Evolutionary conservation across 345 rosid species (phyloP), one percentile per base, ranked within the genome.

Genomic region (Firmiana major): DNA sequence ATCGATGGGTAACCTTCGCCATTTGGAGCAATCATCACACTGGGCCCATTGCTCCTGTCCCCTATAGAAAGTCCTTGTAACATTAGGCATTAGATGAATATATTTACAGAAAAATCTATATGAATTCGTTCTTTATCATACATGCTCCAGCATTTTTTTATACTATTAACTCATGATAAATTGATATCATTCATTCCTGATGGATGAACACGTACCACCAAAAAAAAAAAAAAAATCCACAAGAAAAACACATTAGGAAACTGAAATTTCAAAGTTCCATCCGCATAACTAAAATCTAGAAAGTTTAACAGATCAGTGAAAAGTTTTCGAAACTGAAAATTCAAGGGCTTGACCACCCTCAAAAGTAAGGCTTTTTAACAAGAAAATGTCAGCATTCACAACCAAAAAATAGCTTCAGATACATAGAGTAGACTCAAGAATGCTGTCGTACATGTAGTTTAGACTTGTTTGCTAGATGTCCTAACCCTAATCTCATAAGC

Each of bases 1-100:
- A 69, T 89, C 90, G 34, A 79, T 31, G 1, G 94, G 93, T 84
- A 94, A 86, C 81, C 87, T 87, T 86, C 97, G 78, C 98, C 97
- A 94, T 84, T 91, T 92, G 54, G 78, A 87, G 87, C 98, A 94
- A 78, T 88, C 86, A 73, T 94, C 98, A 73, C 98, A 94, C 65
- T 87, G 89, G 49, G 89, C 94, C 97, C 98, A 94, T 84, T 89
- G 94, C 48, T 89, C 97, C 57, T 83, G 89, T 66, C 76, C 89
- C 82, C 98, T 94, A 88, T 13, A 71, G 22, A 64, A 43, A 75
- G 49, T 36, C 55, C 42, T 55, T 57, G 51, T 55, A 12, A 55
- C 66, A 75, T 75, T 77, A 62, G 77, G 68, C 63, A 26, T 22
- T 54, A 26, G 19, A 80, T 15, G 22, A 53, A 36, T 65, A 26